These are phyloP conservation scores for Sordariomycetes sp. DNA, from an alignment of 2,329 filamentous ascomycete genomes.

Conservation along the genomic window DNA sequence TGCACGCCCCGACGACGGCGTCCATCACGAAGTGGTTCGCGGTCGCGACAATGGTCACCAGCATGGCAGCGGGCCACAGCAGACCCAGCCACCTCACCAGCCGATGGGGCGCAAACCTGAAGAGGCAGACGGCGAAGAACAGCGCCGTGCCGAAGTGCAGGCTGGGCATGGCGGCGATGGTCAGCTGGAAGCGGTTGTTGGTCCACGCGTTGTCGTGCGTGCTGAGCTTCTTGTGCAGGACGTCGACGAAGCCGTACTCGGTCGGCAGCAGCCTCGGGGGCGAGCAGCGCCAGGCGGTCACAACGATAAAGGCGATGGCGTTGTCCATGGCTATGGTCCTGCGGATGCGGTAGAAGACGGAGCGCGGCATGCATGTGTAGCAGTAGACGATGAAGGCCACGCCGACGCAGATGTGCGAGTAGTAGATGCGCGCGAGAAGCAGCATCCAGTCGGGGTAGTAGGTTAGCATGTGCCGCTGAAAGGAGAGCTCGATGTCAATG, in stretches of 20 bases:
- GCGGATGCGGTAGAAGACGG: slow-evolving; percentile 29
- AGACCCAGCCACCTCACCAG: slow-evolving; percentile 23
- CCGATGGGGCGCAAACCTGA: slow-evolving; percentile 29
- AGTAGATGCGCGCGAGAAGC: slow-evolving; percentile 31
- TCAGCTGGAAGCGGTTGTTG: slow-evolving; percentile 34
- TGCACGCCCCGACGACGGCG: slow-evolving; percentile 21
- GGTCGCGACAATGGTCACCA: slow-evolving; percentile 27
- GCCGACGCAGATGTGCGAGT: slow-evolving; percentile 34
- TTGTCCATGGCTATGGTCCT: slow-evolving; percentile 39
- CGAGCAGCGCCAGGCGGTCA: slow-evolving; percentile 36
- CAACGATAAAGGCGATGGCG: slow-evolving; percentile 34
- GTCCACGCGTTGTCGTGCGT: slow-evolving; percentile 24
- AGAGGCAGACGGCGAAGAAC: slow-evolving; percentile 22
- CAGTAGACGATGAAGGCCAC: slow-evolving; percentile 36
- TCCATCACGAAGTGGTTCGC: slow-evolving; percentile 29
- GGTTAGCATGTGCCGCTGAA: slow-evolving; percentile 29
- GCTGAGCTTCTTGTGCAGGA: slow-evolving; percentile 24
- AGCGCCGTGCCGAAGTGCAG: slow-evolving; percentile 34
- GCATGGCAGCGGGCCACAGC: slow-evolving; percentile 32
- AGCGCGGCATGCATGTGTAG: slow-evolving; percentile 32
- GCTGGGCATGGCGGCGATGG: slow-evolving; percentile 39
- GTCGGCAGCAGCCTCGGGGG: slow-evolving; percentile 36
- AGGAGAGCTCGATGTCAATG: slow-evolving; percentile 26
- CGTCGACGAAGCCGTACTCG: slow-evolving; percentile 36
- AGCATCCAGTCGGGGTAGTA: slow-evolving; percentile 24